Percentiles rank a stretch among this genome's conserved stretches.
These are phyloP conservation scores for Aquilaria sinensis DNA, from an alignment of 345 rosid genomes.

Conservation along the genomic window DNA sequence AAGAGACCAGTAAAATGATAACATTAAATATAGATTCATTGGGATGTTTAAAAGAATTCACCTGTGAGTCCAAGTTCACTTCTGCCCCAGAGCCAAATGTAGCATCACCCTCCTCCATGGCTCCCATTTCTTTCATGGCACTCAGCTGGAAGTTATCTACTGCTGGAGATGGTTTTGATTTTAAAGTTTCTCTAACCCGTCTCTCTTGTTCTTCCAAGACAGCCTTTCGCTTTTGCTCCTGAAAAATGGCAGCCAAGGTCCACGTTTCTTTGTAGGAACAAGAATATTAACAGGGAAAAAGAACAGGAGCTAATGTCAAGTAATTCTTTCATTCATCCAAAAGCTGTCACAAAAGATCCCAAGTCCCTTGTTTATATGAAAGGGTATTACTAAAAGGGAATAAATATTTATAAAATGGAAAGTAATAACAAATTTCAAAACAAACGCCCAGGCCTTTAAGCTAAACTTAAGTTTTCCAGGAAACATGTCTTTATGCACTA, in stretches of 20 bases:
- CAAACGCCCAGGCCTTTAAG: too few relatives aligned
- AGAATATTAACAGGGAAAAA: too few relatives aligned
- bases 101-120: conserved; percentile 95
- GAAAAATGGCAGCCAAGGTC: conserved; percentile 5
- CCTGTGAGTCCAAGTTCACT: conserved; percentile 92
- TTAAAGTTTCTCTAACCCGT: conserved; percentile 63
- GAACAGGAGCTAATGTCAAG: too few relatives aligned
- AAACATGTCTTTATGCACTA: conserved; percentile 8
- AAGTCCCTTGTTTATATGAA: too few relatives aligned
- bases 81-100: conserved; percentile 89
- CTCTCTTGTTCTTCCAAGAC: conserved; percentile 72
- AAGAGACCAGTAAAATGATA: too few relatives aligned
- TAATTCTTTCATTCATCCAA: too few relatives aligned
- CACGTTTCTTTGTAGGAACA: neutral
- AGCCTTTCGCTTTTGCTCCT: conserved; percentile 67
- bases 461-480: too few relatives aligned
- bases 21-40: neutral
- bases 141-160: conserved; percentile 84
- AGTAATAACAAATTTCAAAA: too few relatives aligned
- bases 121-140: conserved; percentile 94
- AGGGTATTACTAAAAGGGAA: too few relatives aligned
- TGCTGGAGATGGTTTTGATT: conserved; percentile 56
- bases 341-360: too few relatives aligned
- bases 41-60: conserved; percentile 7
- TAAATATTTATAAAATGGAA: too few relatives aligned